Conservation (phyloP, 371 early-diverging fungal species). For the Coemansia sp. region DNA sequence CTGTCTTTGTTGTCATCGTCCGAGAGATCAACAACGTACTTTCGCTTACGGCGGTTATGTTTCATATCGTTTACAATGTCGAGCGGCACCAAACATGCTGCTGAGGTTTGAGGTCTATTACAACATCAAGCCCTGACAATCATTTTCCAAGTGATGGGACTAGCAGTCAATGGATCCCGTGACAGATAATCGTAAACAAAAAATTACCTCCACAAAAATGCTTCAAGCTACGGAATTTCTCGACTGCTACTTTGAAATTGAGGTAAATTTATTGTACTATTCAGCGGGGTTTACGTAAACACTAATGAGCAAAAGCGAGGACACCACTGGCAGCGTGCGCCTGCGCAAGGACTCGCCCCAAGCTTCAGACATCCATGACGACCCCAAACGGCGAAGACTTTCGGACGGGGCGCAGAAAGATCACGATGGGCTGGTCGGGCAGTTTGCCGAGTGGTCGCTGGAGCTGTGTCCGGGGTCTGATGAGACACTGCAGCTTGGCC, state of each 20-base stretch:
- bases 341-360: background rate
- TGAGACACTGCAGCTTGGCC: conserved; percentile 34
- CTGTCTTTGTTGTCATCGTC: background rate
- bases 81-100: no score
- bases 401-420: background rate
- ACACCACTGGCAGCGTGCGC: background rate
- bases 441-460: conserved; percentile 16
- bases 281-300: background rate
- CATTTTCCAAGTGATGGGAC: no score
- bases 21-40: background rate
- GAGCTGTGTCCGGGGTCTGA: conserved; percentile 20
- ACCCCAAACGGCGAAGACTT: conserved; percentile 11
- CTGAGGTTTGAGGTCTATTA: no score
- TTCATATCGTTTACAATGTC: conserved; percentile 4
- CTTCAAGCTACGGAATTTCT: no score
- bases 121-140: no score
- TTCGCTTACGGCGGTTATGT: conserved; percentile 4
- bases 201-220: background rate
- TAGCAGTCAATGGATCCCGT: background rate
- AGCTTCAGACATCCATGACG: background rate
- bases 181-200: background rate
- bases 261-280: background rate
- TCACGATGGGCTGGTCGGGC: background rate
- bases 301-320: background rate
- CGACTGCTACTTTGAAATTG: no score